phyloP scores from a whole-genome alignment of 352 stramenopile species.

The Thraustochytrium sp. region DNA sequence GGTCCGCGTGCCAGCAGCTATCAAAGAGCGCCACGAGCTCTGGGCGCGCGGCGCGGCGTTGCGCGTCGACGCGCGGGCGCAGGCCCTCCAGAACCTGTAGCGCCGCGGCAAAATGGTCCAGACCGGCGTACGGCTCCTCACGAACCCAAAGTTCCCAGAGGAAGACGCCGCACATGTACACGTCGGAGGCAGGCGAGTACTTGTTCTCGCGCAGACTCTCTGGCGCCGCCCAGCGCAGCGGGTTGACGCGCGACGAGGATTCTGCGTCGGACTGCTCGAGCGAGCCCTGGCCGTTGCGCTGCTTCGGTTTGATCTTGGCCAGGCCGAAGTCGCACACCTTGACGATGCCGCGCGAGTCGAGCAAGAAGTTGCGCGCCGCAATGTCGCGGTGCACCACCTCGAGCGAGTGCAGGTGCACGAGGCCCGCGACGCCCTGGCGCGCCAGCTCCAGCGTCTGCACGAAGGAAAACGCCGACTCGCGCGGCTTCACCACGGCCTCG shows the following conservation, averaged over 20 bases:
- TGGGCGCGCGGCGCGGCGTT: neutral
- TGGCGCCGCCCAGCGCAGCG: conserved; percentile 51
- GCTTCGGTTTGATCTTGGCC: conserved; percentile 48
- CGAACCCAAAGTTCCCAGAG: conserved; percentile 53
- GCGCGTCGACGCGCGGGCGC: neutral
- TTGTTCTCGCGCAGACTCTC: conserved; percentile 44
- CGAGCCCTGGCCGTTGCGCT: neutral
- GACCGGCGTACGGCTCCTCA: conserved; percentile 42
- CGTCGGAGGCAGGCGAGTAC: conserved; percentile 51
- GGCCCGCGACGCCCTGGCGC: conserved; percentile 26
- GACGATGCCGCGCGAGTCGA: conserved; percentile 49
- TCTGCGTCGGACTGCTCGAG: conserved; percentile 30
- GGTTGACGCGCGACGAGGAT: conserved; percentile 46
- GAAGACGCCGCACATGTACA: conserved; percentile 54
- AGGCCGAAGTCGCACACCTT: conserved; percentile 54
- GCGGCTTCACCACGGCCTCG: neutral
- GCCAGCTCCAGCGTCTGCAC: neutral
- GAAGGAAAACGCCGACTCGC: neutral
- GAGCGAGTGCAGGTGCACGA: conserved; percentile 49
- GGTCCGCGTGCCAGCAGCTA: neutral
- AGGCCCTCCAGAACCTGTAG: conserved; percentile 38
- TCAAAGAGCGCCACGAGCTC: neutral
- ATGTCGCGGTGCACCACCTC: conserved; percentile 55
- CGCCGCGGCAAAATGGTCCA: conserved; percentile 43
- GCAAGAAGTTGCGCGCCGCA: conserved; percentile 52